Percentiles rank a stretch among this genome's conserved stretches.
phyloP scores from a whole-genome alignment of 2,329 filamentous ascomycete genomes.

The Pestalotiopsis sp. region DNA sequence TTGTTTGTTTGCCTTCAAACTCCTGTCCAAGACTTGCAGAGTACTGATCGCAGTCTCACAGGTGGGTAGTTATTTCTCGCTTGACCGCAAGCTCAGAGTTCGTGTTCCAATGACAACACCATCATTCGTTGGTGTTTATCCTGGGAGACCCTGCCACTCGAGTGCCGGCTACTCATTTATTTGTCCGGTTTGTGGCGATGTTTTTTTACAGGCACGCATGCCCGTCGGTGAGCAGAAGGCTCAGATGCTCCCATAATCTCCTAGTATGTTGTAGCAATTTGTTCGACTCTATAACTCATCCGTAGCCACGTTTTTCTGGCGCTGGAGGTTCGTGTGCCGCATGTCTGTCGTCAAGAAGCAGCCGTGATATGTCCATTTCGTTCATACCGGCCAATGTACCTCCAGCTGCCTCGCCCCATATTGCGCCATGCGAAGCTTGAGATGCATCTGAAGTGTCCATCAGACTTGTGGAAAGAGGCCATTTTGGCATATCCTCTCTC shows the following conservation, averaged over 20 bases:
- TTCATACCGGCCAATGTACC: conserved; percentile 45
- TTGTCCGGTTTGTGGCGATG: too few species aligned
- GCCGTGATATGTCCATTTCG: conserved; percentile 65
- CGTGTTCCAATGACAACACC: too few species aligned
- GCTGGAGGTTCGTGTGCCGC: conserved; percentile 24
- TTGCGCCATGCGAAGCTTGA: conserved; percentile 41
- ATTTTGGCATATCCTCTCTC: conserved; percentile 51
- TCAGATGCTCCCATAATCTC: not conserved
- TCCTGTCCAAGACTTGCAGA: too few species aligned
- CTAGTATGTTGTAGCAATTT: not conserved
- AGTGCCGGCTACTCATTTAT: too few species aligned
- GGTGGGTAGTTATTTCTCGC: too few species aligned
- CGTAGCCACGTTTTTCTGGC: conserved; percentile 30
- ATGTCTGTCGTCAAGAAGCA: conserved; percentile 58
- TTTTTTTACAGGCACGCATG: too few species aligned
- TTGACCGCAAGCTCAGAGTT: too few species aligned
- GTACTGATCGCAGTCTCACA: too few species aligned
- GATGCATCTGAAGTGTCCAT: conserved; percentile 36
- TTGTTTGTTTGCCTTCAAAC: too few species aligned
- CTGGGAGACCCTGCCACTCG: too few species aligned
- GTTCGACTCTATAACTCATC: conserved; percentile 19
- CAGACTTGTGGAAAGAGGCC: conserved; percentile 38
- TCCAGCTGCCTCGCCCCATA: conserved; percentile 46
- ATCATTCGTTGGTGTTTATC: too few species aligned
- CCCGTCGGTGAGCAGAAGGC: too few species aligned